These are phyloP conservation scores for Silene conica DNA, from an alignment of 148 eudicot species.

Conservation along the genomic window DNA sequence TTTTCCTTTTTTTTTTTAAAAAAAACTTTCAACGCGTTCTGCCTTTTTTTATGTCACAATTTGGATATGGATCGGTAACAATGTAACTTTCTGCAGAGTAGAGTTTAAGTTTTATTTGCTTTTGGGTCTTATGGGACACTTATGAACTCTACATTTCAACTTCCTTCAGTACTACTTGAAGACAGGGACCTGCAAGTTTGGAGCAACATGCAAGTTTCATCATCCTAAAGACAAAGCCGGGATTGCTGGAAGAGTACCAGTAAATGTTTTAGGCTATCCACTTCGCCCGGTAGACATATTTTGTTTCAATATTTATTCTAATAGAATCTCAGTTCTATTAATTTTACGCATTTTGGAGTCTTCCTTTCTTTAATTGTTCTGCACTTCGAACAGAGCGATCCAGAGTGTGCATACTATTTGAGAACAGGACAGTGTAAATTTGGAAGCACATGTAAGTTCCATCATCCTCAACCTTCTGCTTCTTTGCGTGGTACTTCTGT, in stretches of 20 bases:
- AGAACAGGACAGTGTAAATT: constrained; percentile 96
- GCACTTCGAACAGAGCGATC: constrained; percentile 46
- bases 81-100: too few species aligned
- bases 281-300: constrained; percentile 71
- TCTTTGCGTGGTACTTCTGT: constrained; percentile 75
- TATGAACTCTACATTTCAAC: neutral
- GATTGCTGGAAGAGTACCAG: constrained; percentile 74
- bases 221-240: constrained; percentile 97
- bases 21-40: neutral
- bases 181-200: constrained; percentile 94
- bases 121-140: neutral
- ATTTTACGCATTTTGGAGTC: neutral
- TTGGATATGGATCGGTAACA: too few species aligned
- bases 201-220: constrained; percentile 94
- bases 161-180: constrained; percentile 74
- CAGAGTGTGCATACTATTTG: constrained; percentile 84
- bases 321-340: neutral
- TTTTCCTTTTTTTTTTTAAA: too few species aligned
- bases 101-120: too few species aligned
- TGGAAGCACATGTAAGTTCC: constrained; percentile 90
- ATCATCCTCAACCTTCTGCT: constrained; percentile 92
- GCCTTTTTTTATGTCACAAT: neutral
- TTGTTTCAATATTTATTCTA: neutral
- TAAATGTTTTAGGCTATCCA: constrained; percentile 88
- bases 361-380: neutral